A percentile compares a stretch with the other conserved stretches of the same genome.
These are phyloP conservation scores for Pseudonitzschia delicatissima DNA, from an alignment of 108 stramenopile genomes.

Conservation along the genomic window DNA sequence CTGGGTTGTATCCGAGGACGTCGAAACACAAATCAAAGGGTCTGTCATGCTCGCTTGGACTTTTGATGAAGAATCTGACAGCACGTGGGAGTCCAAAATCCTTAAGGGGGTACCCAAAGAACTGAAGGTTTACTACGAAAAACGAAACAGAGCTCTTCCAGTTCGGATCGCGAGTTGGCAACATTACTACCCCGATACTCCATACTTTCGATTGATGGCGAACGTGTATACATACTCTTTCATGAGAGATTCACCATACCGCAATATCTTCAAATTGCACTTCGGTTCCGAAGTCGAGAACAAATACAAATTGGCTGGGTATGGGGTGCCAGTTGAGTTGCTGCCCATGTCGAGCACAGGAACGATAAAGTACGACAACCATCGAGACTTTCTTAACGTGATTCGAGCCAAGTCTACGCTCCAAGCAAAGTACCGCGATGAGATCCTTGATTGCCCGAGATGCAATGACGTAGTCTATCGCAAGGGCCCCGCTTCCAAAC, in stretches of 20 bases:
- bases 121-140: not conserved
- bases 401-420: not conserved
- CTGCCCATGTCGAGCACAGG: constrained; percentile 7
- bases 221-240: not conserved
- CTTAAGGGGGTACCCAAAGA: not conserved
- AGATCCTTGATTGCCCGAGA: constrained; percentile 3
- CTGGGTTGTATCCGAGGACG: not conserved
- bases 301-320: constrained; percentile 11
- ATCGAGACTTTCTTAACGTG: constrained; percentile 7
- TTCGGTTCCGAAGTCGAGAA: constrained; percentile 12
- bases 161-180: not conserved
- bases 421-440: not conserved
- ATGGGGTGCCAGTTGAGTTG: constrained; percentile 13
- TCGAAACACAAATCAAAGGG: constrained; percentile 7
- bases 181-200: not conserved
- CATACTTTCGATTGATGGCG: not conserved
- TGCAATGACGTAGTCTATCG: not conserved
- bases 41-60: not conserved
- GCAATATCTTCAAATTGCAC: not conserved
- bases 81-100: not conserved
- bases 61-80: not conserved
- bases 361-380: not conserved
- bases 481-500: not conserved
- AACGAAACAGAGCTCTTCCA: not conserved
- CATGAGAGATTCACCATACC: not conserved